Conservation (phyloP, 2,329 filamentous ascomycete genomes). For the Penicillium sp. region DNA sequence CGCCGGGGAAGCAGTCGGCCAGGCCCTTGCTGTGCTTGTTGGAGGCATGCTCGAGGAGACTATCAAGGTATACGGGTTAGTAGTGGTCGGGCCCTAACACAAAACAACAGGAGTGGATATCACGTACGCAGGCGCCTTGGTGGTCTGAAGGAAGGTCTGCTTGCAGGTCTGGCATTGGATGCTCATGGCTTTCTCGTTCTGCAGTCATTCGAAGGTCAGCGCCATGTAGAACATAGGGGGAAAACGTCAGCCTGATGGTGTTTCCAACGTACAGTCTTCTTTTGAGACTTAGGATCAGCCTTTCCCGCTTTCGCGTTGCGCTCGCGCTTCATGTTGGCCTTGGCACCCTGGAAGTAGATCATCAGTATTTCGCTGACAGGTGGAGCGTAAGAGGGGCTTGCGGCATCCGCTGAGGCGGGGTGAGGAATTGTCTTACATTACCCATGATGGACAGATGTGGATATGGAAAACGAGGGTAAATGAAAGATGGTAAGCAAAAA, state of each 20-base stretch:
- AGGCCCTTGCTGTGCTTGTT: slow-evolving; percentile 78
- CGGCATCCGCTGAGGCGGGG: background rate
- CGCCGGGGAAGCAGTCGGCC: slow-evolving; percentile 67
- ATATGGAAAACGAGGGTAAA: background rate
- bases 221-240: background rate
- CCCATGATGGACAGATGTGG: background rate
- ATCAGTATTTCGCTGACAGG: slow-evolving; percentile 10
- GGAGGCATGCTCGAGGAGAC: slow-evolving; percentile 67
- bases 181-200: slow-evolving; percentile 73
- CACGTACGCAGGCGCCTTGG: slow-evolving; percentile 62
- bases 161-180: slow-evolving; percentile 78
- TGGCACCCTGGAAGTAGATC: slow-evolving; percentile 52
- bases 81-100: background rate
- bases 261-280: slow-evolving; percentile 61
- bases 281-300: slow-evolving; percentile 61
- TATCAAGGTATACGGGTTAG: slow-evolving; percentile 7
- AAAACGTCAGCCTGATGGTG: background rate
- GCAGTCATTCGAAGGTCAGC: slow-evolving; percentile 2
- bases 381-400: background rate
- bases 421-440: background rate
- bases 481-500: background rate
- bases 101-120: background rate
- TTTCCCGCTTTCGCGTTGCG: slow-evolving; percentile 66
- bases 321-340: slow-evolving; percentile 71
- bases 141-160: slow-evolving; percentile 76